Percentiles rank a stretch among this genome's conserved stretches.
These are phyloP conservation scores for Mortierella hygrophila DNA, from an alignment of 192 early-diverging fungal genomes.

Conservation along the genomic window DNA sequence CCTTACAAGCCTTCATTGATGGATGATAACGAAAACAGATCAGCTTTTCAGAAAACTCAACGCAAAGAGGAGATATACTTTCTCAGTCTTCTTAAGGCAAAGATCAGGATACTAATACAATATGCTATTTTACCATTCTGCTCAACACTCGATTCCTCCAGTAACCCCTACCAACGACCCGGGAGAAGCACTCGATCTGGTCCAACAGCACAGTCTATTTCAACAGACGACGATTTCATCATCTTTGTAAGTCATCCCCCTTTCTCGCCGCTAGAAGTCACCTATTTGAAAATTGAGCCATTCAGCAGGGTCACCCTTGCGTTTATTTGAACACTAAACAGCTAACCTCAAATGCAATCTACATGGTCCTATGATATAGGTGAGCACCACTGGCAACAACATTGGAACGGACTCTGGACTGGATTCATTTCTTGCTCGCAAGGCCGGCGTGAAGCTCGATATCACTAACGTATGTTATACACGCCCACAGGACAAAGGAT, in stretches of 20 bases:
- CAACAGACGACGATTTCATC: constrained; percentile 3
- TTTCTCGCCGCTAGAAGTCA: no score
- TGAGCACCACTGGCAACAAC: background rate
- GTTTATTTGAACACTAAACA: background rate
- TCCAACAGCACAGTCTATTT: background rate
- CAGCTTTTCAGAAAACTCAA: background rate
- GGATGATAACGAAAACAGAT: background rate
- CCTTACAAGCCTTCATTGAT: background rate
- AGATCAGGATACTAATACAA: background rate
- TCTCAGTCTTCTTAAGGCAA: background rate
- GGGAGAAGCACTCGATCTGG: constrained; percentile 2
- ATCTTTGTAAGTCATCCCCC: constrained; percentile 22
- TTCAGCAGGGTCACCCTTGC: background rate
- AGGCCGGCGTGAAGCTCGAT: constrained; percentile 6
- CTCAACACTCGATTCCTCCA: background rate
- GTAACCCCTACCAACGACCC: constrained; percentile 24
- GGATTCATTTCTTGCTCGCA: constrained; percentile 6
- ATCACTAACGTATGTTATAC: constrained; percentile 16
- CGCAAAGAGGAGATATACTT: background rate
- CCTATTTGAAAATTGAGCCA: background rate
- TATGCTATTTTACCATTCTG: background rate
- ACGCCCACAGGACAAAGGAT: background rate
- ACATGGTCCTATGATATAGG: background rate
- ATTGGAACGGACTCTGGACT: constrained; percentile 18
- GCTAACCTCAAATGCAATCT: background rate